A percentile compares a stretch with the other conserved stretches of the same genome.
phyloP scores from a whole-genome alignment of 2,329 filamentous ascomycete genomes.

The Sporothrix variecibatus region DNA sequence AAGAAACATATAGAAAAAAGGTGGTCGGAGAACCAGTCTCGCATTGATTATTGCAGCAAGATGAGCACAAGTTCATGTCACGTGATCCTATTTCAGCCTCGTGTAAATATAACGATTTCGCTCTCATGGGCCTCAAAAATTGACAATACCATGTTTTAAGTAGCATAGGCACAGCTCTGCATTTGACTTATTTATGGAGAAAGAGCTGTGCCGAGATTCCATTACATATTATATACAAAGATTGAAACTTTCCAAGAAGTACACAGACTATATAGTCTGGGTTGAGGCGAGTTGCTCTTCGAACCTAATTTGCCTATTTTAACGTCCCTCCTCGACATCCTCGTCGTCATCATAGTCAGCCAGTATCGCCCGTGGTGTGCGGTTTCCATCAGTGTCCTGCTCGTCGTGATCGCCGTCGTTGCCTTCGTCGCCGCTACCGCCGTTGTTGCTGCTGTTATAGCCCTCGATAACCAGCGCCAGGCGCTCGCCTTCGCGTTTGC shows the following conservation, averaged over 20 bases:
- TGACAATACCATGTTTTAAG: neutral
- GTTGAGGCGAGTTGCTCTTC: neutral
- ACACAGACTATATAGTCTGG: neutral
- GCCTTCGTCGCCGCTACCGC: neutral
- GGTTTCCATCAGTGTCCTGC: constrained; percentile 36
- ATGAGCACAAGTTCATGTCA: neutral
- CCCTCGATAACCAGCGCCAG: constrained; percentile 63
- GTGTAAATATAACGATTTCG: neutral
- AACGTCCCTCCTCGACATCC: neutral
- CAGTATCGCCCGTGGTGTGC: constrained; percentile 42
- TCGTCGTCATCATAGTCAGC: constrained; percentile 38
- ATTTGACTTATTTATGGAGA: neutral
- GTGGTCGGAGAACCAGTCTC: too few relatives aligned
- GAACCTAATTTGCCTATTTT: neutral
- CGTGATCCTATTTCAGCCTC: neutral
- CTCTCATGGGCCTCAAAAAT: neutral
- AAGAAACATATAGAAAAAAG: too few relatives aligned
- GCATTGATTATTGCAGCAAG: too few relatives aligned
- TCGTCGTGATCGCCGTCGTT: constrained; percentile 28
- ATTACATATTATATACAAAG: neutral
- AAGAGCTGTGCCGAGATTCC: neutral
- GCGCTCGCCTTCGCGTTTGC: constrained; percentile 66
- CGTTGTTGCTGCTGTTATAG: constrained; percentile 35
- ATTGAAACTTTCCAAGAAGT: neutral
- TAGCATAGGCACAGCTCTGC: neutral